Evolutionary conservation across 352 stramenopile genomes (phyloP).

Genomic region (Globisporangium perplexum): DNA sequence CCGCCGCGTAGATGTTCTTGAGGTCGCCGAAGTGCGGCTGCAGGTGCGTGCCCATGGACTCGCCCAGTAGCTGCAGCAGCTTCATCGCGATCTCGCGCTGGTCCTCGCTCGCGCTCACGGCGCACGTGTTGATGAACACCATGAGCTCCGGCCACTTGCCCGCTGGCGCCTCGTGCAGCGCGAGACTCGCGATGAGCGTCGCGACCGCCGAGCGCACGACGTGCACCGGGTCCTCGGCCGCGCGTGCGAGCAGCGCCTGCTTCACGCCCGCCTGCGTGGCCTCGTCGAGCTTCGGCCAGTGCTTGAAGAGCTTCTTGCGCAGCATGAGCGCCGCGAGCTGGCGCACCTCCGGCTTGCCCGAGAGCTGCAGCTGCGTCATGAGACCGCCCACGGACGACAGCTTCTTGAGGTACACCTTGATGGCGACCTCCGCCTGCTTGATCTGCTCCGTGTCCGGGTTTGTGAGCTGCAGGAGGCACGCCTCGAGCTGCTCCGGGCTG

Average conservation of each 20-base stretch:
- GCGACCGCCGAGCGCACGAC: conserved; percentile 86
- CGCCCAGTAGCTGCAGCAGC: conserved; percentile 91
- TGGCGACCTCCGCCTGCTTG: conserved; percentile 89
- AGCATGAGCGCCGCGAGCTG: conserved; percentile 92
- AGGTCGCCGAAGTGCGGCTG: conserved; percentile 81
- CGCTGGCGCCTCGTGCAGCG: conserved; percentile 66
- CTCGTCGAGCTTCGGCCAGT: conserved; percentile 89
- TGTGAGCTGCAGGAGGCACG: conserved; percentile 87
- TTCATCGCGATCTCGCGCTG: conserved; percentile 92
- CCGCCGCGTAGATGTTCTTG: conserved; percentile 68
- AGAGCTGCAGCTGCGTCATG: conserved; percentile 87
- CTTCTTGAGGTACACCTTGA: conserved; percentile 94
- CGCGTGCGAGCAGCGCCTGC: conserved; percentile 78
- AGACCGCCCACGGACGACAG: conserved; percentile 78
- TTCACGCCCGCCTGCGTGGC: conserved; percentile 79
- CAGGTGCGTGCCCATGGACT: conserved; percentile 86
- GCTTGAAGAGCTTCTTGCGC: conserved; percentile 92
- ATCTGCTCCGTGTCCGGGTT: conserved; percentile 94
- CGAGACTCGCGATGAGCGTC: conserved; percentile 74
- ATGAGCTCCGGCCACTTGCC: conserved; percentile 92
- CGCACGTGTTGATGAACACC: conserved; percentile 90
- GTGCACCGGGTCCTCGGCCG: conserved; percentile 83
- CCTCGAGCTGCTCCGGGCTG: conserved; percentile 77
- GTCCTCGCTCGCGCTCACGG: conserved; percentile 69
- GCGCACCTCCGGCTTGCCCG: conserved; percentile 73